Evolutionary conservation across 805 yeast species (phyloP), one percentile per base, ranked within the genome.

Genomic region (Starmera caribaea): DNA sequence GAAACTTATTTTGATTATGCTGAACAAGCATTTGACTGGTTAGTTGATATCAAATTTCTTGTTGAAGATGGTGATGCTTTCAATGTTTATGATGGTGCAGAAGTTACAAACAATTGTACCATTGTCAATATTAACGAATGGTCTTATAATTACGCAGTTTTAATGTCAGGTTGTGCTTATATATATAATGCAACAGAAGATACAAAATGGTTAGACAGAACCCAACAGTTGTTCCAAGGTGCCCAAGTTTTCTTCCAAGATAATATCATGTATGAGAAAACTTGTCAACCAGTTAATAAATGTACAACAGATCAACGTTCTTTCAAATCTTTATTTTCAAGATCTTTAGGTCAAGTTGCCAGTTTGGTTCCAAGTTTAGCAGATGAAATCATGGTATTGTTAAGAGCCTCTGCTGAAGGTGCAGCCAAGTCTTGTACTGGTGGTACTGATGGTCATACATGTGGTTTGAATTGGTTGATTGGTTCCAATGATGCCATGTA

Each of bases 241-340:
- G 66, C 79, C 8, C 47, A 50, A 24, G 61, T 65, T 8, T 73
- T 70, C 40, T 79, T 79, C 58, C 54, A 65, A 34, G 54, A 59
- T 45, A 58, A 63, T 15, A 66, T 81, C 51, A 71, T 81, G 71
- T 69, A 66, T 42, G 92, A 83, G 59, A 57, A 63, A 37, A 69
- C 79, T 5, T 83, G 92, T 63, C 79, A 76, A 45, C 49, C 55
- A 3, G 54, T 62, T 8, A 55, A 61, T 8, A 57, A 58, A 8
- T 83, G 92, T 63, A 78, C 82, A 57, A 79, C 70, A 40, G 92
- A 83, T 68, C 89, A 83, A 64, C 63, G 89, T 47, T 71, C 86
- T 13, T 83, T 83, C 66, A 74, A 78, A 46, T 74, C 86, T n/a
- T 69, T 81, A 37, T 74, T 78, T 48, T 65, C 86, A 4, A 69